These are phyloP conservation scores for Ganoderma leucocontextum DNA, from an alignment of 1,284 basidiomycete species.

Conservation along the genomic window DNA sequence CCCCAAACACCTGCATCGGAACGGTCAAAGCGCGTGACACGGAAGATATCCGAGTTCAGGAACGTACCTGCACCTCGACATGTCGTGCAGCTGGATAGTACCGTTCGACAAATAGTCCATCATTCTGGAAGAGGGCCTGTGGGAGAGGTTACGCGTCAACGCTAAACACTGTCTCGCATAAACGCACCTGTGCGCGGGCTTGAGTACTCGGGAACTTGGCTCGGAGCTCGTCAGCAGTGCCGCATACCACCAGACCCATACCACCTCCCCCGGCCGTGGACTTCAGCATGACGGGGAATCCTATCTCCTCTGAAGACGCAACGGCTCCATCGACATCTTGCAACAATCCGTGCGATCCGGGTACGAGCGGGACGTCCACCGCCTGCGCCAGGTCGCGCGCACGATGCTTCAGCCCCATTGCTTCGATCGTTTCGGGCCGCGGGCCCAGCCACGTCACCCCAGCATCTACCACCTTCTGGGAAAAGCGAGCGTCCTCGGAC, in stretches of 20 bases:
- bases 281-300: conserved; percentile 75
- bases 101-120: conserved; percentile 68
- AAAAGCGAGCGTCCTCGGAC: conserved; percentile 70
- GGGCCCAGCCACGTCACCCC: conserved; percentile 73
- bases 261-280: conserved; percentile 78
- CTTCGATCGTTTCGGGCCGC: conserved; percentile 55
- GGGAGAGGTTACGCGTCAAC: no score
- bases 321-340: conserved; percentile 53
- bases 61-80: conserved; percentile 69
- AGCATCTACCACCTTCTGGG: conserved; percentile 51
- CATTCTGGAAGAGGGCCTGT: conserved; percentile 61
- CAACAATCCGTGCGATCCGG: conserved; percentile 62
- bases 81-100: conserved; percentile 66
- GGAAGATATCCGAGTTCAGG: neutral
- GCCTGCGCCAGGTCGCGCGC: conserved; percentile 59
- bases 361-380: conserved; percentile 62
- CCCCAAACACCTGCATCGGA: conserved; percentile 63
- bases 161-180: neutral
- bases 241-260: conserved; percentile 72
- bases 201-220: conserved; percentile 49
- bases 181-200: conserved; percentile 55
- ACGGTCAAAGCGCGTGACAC: neutral
- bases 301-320: conserved; percentile 51
- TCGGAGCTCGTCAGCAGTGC: conserved; percentile 49
- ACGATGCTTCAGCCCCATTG: conserved; percentile 72